Percentiles rank a stretch among this genome's conserved stretches.
phyloP scores from a whole-genome alignment of 2,329 filamentous ascomycete genomes.

The Diaporthe vexans region DNA sequence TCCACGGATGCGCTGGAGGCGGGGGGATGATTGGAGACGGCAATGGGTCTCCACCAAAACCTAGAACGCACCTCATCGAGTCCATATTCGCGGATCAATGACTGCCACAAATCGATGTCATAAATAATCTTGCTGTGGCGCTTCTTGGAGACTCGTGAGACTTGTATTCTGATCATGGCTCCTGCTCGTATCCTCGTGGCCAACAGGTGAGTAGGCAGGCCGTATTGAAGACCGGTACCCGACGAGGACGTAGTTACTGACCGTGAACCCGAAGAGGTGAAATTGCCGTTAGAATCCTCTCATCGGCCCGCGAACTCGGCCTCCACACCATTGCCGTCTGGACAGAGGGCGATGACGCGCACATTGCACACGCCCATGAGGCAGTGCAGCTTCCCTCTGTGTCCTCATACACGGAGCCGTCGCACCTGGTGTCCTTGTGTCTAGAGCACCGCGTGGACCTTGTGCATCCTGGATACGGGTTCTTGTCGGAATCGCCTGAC shows the following conservation, averaged over 20 bases:
- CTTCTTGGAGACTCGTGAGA: too few relatives aligned
- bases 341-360: constrained; percentile 67
- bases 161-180: background rate
- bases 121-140: background rate
- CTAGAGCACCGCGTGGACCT: constrained; percentile 28
- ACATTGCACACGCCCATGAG: constrained; percentile 65
- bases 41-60: background rate
- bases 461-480: constrained; percentile 38
- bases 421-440: constrained; percentile 31
- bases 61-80: background rate
- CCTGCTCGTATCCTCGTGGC: constrained; percentile 25
- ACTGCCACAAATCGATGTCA: background rate
- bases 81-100: background rate
- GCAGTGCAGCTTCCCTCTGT: constrained; percentile 63
- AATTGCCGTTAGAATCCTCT: constrained; percentile 73
- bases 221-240: background rate
- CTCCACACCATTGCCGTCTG: constrained; percentile 70
- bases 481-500: constrained; percentile 34
- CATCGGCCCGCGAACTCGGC: constrained; percentile 69
- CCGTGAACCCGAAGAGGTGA: constrained; percentile 59
- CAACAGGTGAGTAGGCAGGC: constrained; percentile 21
- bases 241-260: constrained; percentile 51
- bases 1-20: constrained; percentile 2
- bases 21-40: background rate
- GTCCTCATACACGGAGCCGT: constrained; percentile 34